Evolutionary conservation across 495 filamentous ascomycete genomes (phyloP).

Genomic region (Gamarada debralockiae): DNA sequence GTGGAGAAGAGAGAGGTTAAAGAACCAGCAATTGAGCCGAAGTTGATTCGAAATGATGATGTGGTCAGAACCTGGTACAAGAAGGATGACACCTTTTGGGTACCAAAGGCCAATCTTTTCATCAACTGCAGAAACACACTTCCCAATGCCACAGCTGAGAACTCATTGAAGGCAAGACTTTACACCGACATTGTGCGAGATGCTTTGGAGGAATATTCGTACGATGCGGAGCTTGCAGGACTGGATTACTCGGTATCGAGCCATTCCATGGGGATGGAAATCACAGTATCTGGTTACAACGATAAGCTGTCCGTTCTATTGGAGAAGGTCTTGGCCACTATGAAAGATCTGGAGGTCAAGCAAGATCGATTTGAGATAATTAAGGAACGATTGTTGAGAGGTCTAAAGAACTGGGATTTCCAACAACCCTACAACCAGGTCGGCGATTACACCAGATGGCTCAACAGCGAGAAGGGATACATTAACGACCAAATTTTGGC

Average conservation of each 20-base stretch:
- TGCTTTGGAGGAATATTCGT: constrained; percentile 89
- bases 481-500: constrained; percentile 76
- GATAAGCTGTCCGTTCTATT: constrained; percentile 91
- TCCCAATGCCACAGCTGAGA: constrained; percentile 71
- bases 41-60: constrained; percentile 84
- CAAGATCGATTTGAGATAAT: constrained; percentile 86
- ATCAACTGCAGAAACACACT: constrained; percentile 78
- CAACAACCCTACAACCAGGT: constrained; percentile 88
- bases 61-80: constrained; percentile 91
- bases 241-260: constrained; percentile 75
- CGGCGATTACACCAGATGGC: constrained; percentile 76
- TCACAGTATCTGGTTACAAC: constrained; percentile 87
- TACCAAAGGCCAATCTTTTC: constrained; percentile 86
- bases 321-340: constrained; percentile 83
- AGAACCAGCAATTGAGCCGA: constrained; percentile 69
- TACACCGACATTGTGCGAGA: constrained; percentile 88
- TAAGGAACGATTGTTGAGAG: constrained; percentile 76
- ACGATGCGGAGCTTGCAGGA: constrained; percentile 92
- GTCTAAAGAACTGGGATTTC: constrained; percentile 80
- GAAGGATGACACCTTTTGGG: constrained; percentile 99
- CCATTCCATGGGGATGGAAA: constrained; percentile 67
- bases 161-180: constrained; percentile 69
- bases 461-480: constrained; percentile 72
- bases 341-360: constrained; percentile 79
- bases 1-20: constrained; percentile 90